Percentiles rank a stretch among this genome's conserved stretches.
phyloP scores from a whole-genome alignment of 2,329 filamentous ascomycete genomes.

The Drechslerella coelobrocha region DNA sequence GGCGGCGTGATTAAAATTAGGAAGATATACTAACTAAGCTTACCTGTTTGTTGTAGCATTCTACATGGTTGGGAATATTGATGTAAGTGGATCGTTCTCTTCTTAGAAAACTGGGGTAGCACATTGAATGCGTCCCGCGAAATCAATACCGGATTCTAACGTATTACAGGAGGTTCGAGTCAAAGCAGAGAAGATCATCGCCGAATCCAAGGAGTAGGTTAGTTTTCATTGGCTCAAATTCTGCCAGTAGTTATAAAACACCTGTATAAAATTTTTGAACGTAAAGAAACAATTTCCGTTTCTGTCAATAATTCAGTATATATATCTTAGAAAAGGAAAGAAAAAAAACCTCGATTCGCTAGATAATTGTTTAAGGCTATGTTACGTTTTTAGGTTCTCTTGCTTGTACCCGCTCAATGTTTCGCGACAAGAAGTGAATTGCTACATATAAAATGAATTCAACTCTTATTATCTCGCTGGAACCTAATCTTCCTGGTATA shows the following conservation, averaged over 20 bases:
- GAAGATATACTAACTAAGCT: background rate
- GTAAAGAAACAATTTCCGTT: constrained; percentile 9
- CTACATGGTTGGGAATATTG: constrained; percentile 99
- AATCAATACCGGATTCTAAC: constrained; percentile 8
- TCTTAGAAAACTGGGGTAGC: background rate
- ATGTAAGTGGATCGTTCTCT: constrained; percentile 56
- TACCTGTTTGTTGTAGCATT: constrained; percentile 59
- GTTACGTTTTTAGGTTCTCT: no score
- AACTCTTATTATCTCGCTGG: background rate
- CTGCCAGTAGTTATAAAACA: constrained; percentile 20
- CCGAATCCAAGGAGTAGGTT: constrained; percentile 64
- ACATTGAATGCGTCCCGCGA: background rate
- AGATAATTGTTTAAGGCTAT: no score
- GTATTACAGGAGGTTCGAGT: constrained; percentile 71
- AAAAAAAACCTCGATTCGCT: constrained; percentile 15
- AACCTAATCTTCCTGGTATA: background rate
- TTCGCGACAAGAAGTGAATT: no score
- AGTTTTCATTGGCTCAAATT: background rate
- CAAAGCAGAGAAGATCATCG: constrained; percentile 99
- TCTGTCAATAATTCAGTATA: constrained; percentile 11
- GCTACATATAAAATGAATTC: no score
- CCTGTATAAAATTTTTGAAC: constrained; percentile 27
- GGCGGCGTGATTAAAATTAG: background rate
- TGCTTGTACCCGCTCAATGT: no score
- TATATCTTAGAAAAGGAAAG: background rate